Base-by-base conservation (phyloP, 352 stramenopile species). In the Thalassiosira mediterranea region DNA sequence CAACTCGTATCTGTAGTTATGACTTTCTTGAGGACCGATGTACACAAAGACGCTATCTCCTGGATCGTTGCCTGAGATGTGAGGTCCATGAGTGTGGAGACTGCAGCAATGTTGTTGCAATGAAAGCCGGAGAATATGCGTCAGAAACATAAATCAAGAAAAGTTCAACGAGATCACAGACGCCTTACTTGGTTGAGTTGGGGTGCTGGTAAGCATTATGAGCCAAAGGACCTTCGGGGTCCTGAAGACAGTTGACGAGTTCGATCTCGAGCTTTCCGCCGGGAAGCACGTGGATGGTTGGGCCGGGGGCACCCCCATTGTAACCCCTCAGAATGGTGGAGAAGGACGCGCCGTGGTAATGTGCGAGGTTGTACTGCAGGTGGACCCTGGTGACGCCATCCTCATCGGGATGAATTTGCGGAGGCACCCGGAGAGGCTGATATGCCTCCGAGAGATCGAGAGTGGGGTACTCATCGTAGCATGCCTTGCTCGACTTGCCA, bases 31-130 rank as follows among this genome's bases (percentile, higher is more conserved):
- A 19, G 46, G 46, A 19, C 17, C 46, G 10, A 53, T 10, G 10
- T 21, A 13, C 11, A 53, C 46, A 21, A 53, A 53, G 17, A 53
- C n/a, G n/a, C n/a, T n/a, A 46, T 46, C 37, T n/a, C 37, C 37
- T 46, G 37, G 37, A 46, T 11, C 11, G 11, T n/a, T 53, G 8
- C 17, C 17, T 19, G n/a, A 28, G 17, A 53, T 53, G 19, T 23
- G 46, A 10, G 17, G 46, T 28, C 46, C 10, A 21, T 21, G 17
- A 26, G 11, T 53, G 17, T 53, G 10, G 23, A 23, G n/a, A 42
- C 34, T 42, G 34, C 7, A 42, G 13, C 34, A 13, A 42, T 42
- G 34, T n/a, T n/a, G n/a, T n/a, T n/a, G n/a, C n/a, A n/a, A n/a
- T n/a, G n/a, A n/a, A n/a, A n/a, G n/a, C n/a, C n/a, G n/a, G n/a